Conservation (phyloP, 306 rosid species). For the Vigna nakashimae region DNA sequence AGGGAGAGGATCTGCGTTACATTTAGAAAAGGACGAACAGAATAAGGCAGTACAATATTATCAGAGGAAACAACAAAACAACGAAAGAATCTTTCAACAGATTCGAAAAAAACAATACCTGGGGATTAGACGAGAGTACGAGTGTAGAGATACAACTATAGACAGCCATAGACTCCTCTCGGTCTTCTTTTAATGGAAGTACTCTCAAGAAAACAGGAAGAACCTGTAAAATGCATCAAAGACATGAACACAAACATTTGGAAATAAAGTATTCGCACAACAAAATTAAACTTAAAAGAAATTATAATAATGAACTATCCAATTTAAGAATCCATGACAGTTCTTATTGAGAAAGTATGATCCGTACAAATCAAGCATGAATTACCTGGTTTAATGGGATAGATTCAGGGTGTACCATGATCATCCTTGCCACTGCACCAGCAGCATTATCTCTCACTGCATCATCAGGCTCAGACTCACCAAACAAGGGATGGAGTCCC, state of each 20-base stretch:
- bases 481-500: conserved; percentile 90
- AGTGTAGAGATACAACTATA: conserved; percentile 83
- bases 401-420: conserved; percentile 95
- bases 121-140: conserved; percentile 88
- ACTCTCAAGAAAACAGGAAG: conserved; percentile 89
- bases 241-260: conserved; percentile 26
- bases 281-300: conserved; percentile 27
- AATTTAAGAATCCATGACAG: neutral
- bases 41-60: conserved; percentile 35
- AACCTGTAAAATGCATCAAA: conserved; percentile 66
- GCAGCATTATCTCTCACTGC: conserved; percentile 98
- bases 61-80: conserved; percentile 27
- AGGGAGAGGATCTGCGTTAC: conserved; percentile 79
- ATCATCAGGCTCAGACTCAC: conserved; percentile 94
- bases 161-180: conserved; percentile 91
- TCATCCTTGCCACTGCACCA: conserved; percentile 99
- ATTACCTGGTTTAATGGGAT: conserved; percentile 90
- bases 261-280: conserved; percentile 4
- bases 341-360: conserved; percentile 8
- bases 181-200: conserved; percentile 97
- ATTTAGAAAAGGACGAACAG: conserved; percentile 42
- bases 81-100: neutral
- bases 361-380: conserved; percentile 23
- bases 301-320: conserved; percentile 2
- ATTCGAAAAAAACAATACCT: conserved; percentile 55